Base-by-base conservation (phyloP, 768 basidiomycete species). In the Boletus huronensis region DNA sequence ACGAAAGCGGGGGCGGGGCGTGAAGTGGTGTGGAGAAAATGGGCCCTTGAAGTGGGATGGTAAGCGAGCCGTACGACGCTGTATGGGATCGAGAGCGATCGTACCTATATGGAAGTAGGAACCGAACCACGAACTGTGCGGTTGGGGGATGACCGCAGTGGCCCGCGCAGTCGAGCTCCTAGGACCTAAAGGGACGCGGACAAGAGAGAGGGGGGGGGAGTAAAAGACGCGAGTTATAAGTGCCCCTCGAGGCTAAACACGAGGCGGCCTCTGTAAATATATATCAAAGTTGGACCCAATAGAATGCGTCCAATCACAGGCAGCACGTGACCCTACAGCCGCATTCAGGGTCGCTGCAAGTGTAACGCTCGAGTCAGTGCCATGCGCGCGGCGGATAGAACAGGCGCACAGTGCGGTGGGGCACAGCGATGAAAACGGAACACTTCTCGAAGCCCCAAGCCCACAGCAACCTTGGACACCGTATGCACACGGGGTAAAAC, bases 161-260 rank as follows among this genome's bases (percentile, higher is more conserved):
- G 58, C 59, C 64, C 57, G 61, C 55, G 61, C 62, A 66, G 60
- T 68, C 55, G 28, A 62, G 54, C 57, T 55, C 56, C 54, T 42
- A 46, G 45, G 58, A 44, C 61, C 56, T 60, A 48, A 48, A 57
- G 46, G 52, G 46, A 53, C 19, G 57, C 57, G 62, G 59, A 60
- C 48, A 44, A 60, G 50, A 39, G 55, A 5, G 19, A 42, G 42
- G 26, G 21, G 26, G 14, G 31, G 11, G 35, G 49, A n/a, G n/a
- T n/a, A n/a, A n/a, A 23, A 26, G 42, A 52, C 41, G 58, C 41
- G 51, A 44, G 52, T 26, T 64, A 59, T 68, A 64, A 55, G 53
- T 41, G 19, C 6, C 23, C 64, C 67, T 65, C 58, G 64, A 67
- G 67, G 68, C 60, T 2, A 0, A 44, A 52, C 68, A 69, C 60